Percentiles rank a stretch among this genome's conserved stretches.
phyloP scores from a whole-genome alignment of 1,284 basidiomycete genomes.

The Cryptococcus sp. region DNA sequence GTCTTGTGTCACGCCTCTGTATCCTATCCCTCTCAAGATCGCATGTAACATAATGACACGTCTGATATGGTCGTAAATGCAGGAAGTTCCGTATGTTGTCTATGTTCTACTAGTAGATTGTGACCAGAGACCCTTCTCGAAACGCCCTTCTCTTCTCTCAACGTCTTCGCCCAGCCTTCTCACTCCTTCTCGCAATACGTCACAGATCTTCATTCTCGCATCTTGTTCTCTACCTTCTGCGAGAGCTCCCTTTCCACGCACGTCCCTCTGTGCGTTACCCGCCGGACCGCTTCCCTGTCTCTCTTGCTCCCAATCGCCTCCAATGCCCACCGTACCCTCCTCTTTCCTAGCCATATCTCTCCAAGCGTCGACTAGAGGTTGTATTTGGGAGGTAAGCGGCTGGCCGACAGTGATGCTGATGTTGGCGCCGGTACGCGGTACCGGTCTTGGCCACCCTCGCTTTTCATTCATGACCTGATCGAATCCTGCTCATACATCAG shows the following conservation, averaged over 20 bases:
- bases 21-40: neutral
- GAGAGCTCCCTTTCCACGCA: conserved; percentile 25
- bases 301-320: conserved; percentile 32
- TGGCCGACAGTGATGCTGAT: conserved; percentile 50
- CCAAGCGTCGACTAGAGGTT: conserved; percentile 47
- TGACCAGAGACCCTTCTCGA: conserved; percentile 42
- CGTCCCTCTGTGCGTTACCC: conserved; percentile 27
- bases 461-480: conserved; percentile 87
- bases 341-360: conserved; percentile 24
- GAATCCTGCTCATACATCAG: conserved; percentile 62
- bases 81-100: neutral
- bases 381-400: conserved; percentile 42
- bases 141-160: conserved; percentile 49
- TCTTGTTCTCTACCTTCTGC: conserved; percentile 34
- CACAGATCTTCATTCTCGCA: conserved; percentile 36
- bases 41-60: conserved; percentile 1
- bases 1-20: neutral
- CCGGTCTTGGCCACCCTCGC: conserved; percentile 54
- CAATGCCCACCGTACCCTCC: conserved; percentile 30
- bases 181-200: conserved; percentile 41
- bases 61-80: neutral
- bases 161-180: conserved; percentile 41
- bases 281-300: conserved; percentile 8
- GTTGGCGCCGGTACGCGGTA: conserved; percentile 45
- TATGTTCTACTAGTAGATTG: conserved; percentile 26